A percentile compares a stretch with the other conserved stretches of the same genome.
These are phyloP conservation scores for Zygosaccharomyces sapae DNA, from an alignment of 1,139 yeast genomes.

Conservation along the genomic window DNA sequence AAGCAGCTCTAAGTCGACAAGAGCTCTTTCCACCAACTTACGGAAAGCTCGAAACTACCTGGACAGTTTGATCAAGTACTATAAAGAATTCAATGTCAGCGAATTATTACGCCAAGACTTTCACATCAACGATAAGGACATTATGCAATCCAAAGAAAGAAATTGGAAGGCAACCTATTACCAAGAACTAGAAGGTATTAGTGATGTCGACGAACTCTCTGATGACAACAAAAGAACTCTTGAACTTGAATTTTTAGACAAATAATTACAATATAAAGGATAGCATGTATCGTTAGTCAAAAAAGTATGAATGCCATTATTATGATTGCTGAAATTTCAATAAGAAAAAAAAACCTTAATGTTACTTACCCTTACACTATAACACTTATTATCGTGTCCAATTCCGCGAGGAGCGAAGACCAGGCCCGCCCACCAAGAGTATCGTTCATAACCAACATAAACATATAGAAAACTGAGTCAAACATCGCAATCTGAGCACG, in stretches of 20 bases:
- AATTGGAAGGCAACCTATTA: slow-evolving; percentile 33
- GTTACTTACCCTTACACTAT: too few species aligned
- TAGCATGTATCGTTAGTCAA: not conserved
- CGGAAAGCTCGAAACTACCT: slow-evolving; percentile 7
- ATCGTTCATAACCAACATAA: not conserved
- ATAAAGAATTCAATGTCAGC: slow-evolving; percentile 17
- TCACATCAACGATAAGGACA: slow-evolving; percentile 19
- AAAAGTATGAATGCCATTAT: too few species aligned
- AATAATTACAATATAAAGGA: not conserved
- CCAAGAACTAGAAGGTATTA: slow-evolving; percentile 33
- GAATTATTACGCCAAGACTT: slow-evolving; percentile 25
- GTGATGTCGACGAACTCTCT: slow-evolving; percentile 36
- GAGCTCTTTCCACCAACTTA: slow-evolving; percentile 11
- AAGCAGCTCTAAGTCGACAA: slow-evolving; percentile 10
- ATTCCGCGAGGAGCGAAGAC: not conserved
- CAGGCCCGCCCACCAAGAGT: not conserved
- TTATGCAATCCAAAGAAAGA: slow-evolving; percentile 17
- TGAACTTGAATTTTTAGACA: slow-evolving; percentile 5
- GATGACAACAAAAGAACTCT: slow-evolving; percentile 16
- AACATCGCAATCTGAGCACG: not conserved
- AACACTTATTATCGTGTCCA: not conserved
- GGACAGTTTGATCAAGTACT: slow-evolving; percentile 21
- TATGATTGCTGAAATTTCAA: too few species aligned
- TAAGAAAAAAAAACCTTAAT: not conserved
- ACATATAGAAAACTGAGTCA: not conserved